phyloP scores from a whole-genome alignment of 148 eudicot species.

The Fagopyrum homotropicum region DNA sequence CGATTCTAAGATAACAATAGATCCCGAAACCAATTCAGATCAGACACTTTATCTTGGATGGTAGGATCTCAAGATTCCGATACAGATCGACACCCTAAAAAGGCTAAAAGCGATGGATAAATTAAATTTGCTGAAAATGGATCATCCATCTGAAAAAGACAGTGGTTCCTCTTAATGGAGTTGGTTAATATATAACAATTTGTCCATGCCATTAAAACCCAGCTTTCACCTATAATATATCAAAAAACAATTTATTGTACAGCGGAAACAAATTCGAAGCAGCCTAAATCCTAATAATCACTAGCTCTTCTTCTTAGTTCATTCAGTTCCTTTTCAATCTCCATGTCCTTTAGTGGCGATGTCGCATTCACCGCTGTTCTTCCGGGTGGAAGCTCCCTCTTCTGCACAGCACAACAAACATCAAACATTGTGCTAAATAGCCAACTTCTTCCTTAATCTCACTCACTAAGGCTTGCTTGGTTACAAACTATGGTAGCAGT shows the following conservation, averaged over 20 bases:
- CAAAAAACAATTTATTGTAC: background rate
- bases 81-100: too few species aligned
- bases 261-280: background rate
- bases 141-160: background rate
- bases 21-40: too few species aligned
- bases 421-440: constrained; percentile 2
- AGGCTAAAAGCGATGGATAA: background rate
- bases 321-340: constrained; percentile 74
- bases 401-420: constrained; percentile 31
- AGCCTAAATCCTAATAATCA: constrained; percentile 28
- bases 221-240: background rate
- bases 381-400: constrained; percentile 94
- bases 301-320: constrained; percentile 69
- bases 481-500: too few species aligned
- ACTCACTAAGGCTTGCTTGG: background rate
- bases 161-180: background rate
- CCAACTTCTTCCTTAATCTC: background rate
- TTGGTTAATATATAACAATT: background rate
- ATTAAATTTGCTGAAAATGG: background rate
- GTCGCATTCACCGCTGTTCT: constrained; percentile 46
- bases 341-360: constrained; percentile 55
- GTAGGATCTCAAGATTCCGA: too few species aligned
- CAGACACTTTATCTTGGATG: too few species aligned
- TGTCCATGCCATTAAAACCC: constrained; percentile 4
- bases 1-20: too few species aligned